phyloP scores from a whole-genome alignment of 352 stramenopile species.

The Phytophthora niederhauseri region DNA sequence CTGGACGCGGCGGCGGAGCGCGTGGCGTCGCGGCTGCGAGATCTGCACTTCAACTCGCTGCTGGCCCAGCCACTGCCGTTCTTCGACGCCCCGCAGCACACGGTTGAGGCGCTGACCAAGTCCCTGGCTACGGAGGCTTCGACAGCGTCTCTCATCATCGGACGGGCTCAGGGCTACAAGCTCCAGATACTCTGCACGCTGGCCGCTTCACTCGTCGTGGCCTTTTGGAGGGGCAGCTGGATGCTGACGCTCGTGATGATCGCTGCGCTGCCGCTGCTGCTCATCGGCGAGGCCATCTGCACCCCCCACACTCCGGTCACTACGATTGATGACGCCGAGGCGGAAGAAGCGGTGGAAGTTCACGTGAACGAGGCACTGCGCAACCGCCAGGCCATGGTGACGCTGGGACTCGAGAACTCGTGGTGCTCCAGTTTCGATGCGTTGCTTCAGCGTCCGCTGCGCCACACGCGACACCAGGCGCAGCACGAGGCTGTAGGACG shows the following conservation, averaged over 20 bases:
- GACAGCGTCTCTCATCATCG: constrained; percentile 45
- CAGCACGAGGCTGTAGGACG: constrained; percentile 43
- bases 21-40: constrained; percentile 49
- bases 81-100: constrained; percentile 71
- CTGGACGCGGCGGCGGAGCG: constrained; percentile 61
- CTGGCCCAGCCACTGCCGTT: constrained; percentile 61
- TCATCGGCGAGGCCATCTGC: constrained; percentile 49
- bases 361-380: constrained; percentile 54
- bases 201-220: constrained; percentile 34
- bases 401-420: constrained; percentile 41
- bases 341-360: constrained; percentile 35
- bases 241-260: constrained; percentile 66
- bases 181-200: constrained; percentile 51
- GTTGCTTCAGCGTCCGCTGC: constrained; percentile 34
- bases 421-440: constrained; percentile 38
- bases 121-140: constrained; percentile 57
- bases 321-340: constrained; percentile 4
- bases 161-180: constrained; percentile 52
- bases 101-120: constrained; percentile 54
- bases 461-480: constrained; percentile 19
- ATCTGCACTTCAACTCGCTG: constrained; percentile 56
- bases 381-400: constrained; percentile 46
- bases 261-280: constrained; percentile 60
- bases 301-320: constrained; percentile 7
- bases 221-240: constrained; percentile 60